Conservation (phyloP, 192 early-diverging fungal genomes). For the Dissophora ornata region DNA sequence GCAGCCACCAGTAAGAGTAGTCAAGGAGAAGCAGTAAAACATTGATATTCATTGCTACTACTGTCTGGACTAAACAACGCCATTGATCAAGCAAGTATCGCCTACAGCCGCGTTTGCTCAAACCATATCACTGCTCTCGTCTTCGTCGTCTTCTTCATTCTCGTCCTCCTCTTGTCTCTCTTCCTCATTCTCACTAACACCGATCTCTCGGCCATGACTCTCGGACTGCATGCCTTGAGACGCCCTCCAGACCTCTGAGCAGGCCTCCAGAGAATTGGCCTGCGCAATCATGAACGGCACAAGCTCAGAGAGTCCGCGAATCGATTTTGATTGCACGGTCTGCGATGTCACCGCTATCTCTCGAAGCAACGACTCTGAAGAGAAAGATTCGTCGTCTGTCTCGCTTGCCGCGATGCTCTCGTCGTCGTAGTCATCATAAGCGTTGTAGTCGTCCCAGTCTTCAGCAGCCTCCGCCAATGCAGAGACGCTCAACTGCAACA, state of each 20-base stretch:
- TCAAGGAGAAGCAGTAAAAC: no score
- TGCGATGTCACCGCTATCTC: background rate
- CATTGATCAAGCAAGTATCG: no score
- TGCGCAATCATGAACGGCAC: constrained; percentile 22
- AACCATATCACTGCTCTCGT: no score
- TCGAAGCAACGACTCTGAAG: background rate
- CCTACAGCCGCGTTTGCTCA: no score
- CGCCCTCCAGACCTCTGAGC: constrained; percentile 9
- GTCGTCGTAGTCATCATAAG: no score
- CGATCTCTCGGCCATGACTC: background rate
- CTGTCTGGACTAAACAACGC: no score
- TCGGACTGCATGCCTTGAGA: background rate
- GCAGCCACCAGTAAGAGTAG: no score
- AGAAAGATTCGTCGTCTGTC: no score
- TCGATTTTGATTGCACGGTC: background rate
- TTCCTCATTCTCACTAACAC: background rate
- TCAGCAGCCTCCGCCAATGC: background rate
- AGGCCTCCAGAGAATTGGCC: constrained; percentile 17
- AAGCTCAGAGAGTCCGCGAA: constrained; percentile 3
- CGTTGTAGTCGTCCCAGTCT: constrained; percentile 2
- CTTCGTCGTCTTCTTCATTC: no score
- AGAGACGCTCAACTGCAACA: background rate
- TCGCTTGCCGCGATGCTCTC: no score
- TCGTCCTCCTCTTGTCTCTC: background rate
- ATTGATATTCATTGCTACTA: no score